A percentile compares a stretch with the other conserved stretches of the same genome.
These are phyloP conservation scores for Acacia acuminata DNA, from an alignment of 306 rosid species.

Conservation along the genomic window DNA sequence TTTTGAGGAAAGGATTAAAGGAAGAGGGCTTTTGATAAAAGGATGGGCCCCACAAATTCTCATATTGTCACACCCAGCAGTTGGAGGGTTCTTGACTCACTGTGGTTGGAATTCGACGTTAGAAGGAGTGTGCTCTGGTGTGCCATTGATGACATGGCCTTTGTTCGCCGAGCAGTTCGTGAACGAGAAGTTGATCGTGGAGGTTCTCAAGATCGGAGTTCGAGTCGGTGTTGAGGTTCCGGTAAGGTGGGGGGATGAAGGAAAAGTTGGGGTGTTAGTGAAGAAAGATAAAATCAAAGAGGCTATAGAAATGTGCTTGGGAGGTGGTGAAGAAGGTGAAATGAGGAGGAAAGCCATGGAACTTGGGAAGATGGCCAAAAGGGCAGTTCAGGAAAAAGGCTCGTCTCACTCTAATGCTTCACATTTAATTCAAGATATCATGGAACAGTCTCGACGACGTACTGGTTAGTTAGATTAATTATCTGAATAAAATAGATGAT, in stretches of 20 bases:
- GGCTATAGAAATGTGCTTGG: slow-evolving; percentile 52
- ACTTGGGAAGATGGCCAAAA: slow-evolving; percentile 45
- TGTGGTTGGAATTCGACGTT: slow-evolving; percentile 77
- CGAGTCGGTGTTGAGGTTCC: slow-evolving; percentile 41
- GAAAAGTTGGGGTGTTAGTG: slow-evolving; percentile 32
- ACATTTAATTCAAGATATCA: slow-evolving; percentile 40
- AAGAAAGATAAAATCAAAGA: slow-evolving; percentile 39
- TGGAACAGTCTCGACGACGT: slow-evolving; percentile 10
- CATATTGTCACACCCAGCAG: slow-evolving; percentile 53
- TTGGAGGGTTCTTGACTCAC: slow-evolving; percentile 69
- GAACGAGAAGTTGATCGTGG: slow-evolving; percentile 47
- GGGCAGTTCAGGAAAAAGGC: slow-evolving; percentile 46
- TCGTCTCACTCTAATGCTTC: slow-evolving; percentile 49
- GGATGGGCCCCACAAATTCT: slow-evolving; percentile 82
- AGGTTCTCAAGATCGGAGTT: slow-evolving; percentile 44
- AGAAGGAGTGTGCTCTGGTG: slow-evolving; percentile 53
- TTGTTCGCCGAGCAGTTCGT: slow-evolving; percentile 56
- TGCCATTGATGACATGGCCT: slow-evolving; percentile 77
- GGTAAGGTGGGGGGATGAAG: slow-evolving; percentile 43
- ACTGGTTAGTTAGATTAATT: neutral
- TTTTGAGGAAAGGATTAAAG: slow-evolving; percentile 51
- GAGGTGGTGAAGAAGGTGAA: slow-evolving; percentile 35
- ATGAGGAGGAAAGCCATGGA: slow-evolving; percentile 39
- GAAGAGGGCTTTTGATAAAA: slow-evolving; percentile 49
- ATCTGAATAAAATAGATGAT: neutral